Conservation (phyloP, 805 yeast species). For the Lipomyces anomalus region DNA sequence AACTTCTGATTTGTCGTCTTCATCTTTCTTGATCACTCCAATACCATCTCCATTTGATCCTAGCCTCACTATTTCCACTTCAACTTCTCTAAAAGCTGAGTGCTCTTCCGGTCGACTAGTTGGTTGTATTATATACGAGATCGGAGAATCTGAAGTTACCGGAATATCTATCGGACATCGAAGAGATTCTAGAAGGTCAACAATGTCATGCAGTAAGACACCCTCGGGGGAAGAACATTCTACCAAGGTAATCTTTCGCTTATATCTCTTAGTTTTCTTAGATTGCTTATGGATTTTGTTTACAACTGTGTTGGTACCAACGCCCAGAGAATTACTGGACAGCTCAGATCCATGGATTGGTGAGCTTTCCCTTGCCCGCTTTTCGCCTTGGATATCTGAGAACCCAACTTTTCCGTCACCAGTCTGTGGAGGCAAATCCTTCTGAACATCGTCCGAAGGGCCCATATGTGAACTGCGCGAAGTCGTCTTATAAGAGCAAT, state of each 20-base stretch:
- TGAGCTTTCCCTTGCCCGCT: no score
- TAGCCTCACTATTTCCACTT: slow-evolving; percentile 53
- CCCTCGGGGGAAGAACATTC: slow-evolving; percentile 82
- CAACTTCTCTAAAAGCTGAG: slow-evolving; percentile 57
- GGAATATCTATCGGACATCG: slow-evolving; percentile 41
- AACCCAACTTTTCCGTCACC: no score
- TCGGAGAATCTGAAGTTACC: slow-evolving; percentile 55
- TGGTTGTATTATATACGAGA: slow-evolving; percentile 54
- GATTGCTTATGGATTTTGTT: no score
- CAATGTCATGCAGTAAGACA: slow-evolving; percentile 67
- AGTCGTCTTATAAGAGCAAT: no score
- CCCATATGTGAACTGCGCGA: no score
- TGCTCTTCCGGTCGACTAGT: slow-evolving; percentile 15
- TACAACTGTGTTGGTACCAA: no score
- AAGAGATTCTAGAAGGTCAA: slow-evolving; percentile 45
- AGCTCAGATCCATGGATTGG: no score
- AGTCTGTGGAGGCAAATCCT: no score
- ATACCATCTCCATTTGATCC: slow-evolving; percentile 87
- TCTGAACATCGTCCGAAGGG: no score
- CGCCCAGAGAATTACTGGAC: no score
- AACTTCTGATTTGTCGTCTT: slow-evolving; percentile 45
- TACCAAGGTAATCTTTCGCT: slow-evolving; percentile 44
- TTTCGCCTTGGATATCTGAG: no score
- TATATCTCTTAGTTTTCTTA: slow-evolving; percentile 43
- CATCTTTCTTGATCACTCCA: slow-evolving; percentile 62